Percentiles rank a stretch among this genome's conserved stretches.
These are phyloP conservation scores for Dendrostoma leiphaemia DNA, from an alignment of 2,329 filamentous ascomycete species.

Conservation along the genomic window DNA sequence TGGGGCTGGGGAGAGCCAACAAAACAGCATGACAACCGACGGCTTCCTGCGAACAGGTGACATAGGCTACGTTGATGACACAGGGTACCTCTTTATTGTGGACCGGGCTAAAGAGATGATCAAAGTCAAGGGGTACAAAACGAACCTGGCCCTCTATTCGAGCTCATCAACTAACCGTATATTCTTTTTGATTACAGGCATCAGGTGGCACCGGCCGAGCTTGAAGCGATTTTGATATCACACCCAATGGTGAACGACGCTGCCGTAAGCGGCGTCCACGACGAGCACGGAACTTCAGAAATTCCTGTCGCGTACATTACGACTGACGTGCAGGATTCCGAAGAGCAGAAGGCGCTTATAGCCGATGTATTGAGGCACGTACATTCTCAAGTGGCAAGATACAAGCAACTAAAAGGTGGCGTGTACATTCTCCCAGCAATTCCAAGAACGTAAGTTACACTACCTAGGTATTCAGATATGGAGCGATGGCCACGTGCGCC, in stretches of 20 bases:
- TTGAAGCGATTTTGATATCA: constrained; percentile 10
- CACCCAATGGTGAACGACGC: constrained; percentile 9
- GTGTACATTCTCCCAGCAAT: constrained; percentile 6
- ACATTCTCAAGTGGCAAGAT: constrained; percentile 5
- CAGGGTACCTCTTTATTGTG: constrained; percentile 12
- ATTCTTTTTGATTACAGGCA: neutral
- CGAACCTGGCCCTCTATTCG: neutral
- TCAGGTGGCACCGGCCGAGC: constrained; percentile 13
- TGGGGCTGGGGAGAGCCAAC: neutral
- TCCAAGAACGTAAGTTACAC: constrained; percentile 13
- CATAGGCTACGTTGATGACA: constrained; percentile 11
- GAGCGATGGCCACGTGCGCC: no score
- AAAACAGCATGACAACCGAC: neutral
- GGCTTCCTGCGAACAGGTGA: constrained; percentile 12
- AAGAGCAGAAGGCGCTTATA: neutral
- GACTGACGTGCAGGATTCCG: neutral
- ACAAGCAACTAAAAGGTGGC: constrained; percentile 10
- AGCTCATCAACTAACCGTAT: neutral
- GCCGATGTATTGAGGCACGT: neutral
- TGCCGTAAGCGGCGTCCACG: constrained; percentile 12
- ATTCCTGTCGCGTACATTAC: constrained; percentile 13
- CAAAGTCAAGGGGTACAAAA: constrained; percentile 15
- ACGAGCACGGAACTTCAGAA: constrained; percentile 13
- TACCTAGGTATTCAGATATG: no score
- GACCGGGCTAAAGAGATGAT: constrained; percentile 17